Evolutionary conservation across 345 rosid species (phyloP).

Genomic region (Linum lewisii): DNA sequence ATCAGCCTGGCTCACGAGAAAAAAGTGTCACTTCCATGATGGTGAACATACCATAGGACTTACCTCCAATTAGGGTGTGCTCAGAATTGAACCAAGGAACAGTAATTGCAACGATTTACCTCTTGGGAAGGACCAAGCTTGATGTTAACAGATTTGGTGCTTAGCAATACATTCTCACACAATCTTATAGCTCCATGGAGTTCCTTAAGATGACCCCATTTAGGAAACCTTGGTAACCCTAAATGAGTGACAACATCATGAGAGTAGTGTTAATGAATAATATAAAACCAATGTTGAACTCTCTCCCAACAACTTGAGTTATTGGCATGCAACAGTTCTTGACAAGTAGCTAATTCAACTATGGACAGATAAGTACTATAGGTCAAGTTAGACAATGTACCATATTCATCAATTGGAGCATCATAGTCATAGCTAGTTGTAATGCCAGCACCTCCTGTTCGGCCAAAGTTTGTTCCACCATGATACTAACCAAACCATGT

Average conservation of each 20-base stretch:
- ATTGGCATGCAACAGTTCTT: too few species aligned
- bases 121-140: background rate
- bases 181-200: background rate
- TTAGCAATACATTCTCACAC: background rate
- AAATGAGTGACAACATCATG: background rate
- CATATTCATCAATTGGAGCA: slow-evolving; percentile 43
- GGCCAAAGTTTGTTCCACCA: slow-evolving; percentile 42
- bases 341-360: background rate
- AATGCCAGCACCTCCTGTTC: slow-evolving; percentile 35
- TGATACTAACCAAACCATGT: slow-evolving; percentile 26
- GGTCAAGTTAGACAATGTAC: slow-evolving; percentile 11
- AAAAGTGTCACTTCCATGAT: background rate
- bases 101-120: background rate
- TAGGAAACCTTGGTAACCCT: background rate
- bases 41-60: background rate
- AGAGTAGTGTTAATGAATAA: too few species aligned
- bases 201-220: background rate
- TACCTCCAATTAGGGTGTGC: too few species aligned
- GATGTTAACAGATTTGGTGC: background rate
- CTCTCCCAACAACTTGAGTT: too few species aligned
- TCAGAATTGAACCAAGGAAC: too few species aligned
- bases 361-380: background rate
- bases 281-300: too few species aligned
- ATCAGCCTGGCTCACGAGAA: slow-evolving; percentile 42
- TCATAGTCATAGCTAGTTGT: slow-evolving; percentile 47